A percentile compares a stretch with the other conserved stretches of the same genome.
These are phyloP conservation scores for Penicillium sp. DNA, from an alignment of 2,329 filamentous ascomycete genomes.

Conservation along the genomic window DNA sequence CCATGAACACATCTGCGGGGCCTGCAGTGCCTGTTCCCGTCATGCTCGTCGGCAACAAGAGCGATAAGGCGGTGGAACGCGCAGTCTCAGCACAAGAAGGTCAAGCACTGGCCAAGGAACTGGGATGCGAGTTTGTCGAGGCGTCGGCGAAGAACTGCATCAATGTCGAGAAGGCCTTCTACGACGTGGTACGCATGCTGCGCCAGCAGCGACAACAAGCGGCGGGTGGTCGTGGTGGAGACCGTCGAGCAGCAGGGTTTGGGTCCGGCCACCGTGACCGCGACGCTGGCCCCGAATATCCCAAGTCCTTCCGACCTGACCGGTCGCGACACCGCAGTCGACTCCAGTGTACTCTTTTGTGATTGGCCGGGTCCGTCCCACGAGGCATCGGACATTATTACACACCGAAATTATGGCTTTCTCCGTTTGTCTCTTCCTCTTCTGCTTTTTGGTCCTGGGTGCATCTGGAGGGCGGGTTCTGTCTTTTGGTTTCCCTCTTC, in stretches of 20 bases:
- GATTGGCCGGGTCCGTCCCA: conserved; percentile 24
- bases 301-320: conserved; percentile 40
- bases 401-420: conserved; percentile 10
- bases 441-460: conserved; percentile 24
- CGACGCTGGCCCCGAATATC: conserved; percentile 39
- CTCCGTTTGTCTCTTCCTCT: conserved; percentile 15
- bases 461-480: conserved; percentile 28
- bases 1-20: conserved; percentile 44
- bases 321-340: conserved; percentile 37
- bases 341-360: conserved; percentile 40
- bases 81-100: conserved; percentile 97
- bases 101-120: conserved; percentile 80
- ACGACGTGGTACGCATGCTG: conserved; percentile 90
- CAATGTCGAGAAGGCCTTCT: conserved; percentile 97
- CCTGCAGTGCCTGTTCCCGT: conserved; percentile 72
- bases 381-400: conserved; percentile 4
- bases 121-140: conserved; percentile 95
- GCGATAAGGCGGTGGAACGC: conserved; percentile 89
- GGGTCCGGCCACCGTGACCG: conserved; percentile 35
- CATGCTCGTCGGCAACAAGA: conserved; percentile 99
- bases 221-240: conserved; percentile 35
- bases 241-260: conserved; percentile 38
- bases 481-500: conserved; percentile 26
- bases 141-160: conserved; percentile 97
- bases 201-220: conserved; percentile 69